Base-by-base conservation (phyloP, 306 rosid species). In the Vigna nakashimae region DNA sequence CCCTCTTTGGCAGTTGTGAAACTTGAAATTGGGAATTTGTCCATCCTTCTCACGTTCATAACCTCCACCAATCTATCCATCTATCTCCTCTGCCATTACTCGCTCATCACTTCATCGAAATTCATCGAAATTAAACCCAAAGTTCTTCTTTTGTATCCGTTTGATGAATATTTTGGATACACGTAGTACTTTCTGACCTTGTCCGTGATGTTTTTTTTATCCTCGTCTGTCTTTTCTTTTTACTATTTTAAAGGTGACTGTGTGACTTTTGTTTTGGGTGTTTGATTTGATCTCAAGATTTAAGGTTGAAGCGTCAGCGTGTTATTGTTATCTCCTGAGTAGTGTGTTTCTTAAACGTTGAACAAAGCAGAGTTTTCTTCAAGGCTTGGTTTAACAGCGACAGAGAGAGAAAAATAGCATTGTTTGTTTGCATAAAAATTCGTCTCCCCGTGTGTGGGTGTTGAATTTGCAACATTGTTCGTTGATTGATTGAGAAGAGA, bases 281-380 rank as follows among this genome's bases (percentile, higher is more conserved):
- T 80, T 88, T 75, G 86, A 78, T 86, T 85, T 62, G 30, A 11
- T 76, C 82, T 75, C 20, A 90, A 81, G 43, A 70, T 68, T 86
- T 68, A 32, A 68, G 79, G 84, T 69, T 73, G 45, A 66, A 63
- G 74, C 80, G 70, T 71, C 50, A 66, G 66, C 78, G 80, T 60
- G 77, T 53, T 70, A 40, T 51, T 51, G 73, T 60, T 46, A 17
- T 45, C 65, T 40, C 0, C 28, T 46, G 24, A 20, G 18, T 45
- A 55, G 67, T 36, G 78, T 53, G 79, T 87, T 79, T 73, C 84
- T 84, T 88, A 48, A 52, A 79, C 46, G 66, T 69, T 65, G 83
- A 81, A 64, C 74, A 78, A 87, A 84, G 81, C 63, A 73, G 60
- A 93, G 92, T 88, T 91, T 82, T 80, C 93, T 87, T 88, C 56